A percentile compares a stretch with the other conserved stretches of the same genome.
Evolutionary conservation across 2,329 filamentous ascomycete species (phyloP).

Genomic region (Trichophyton mentagrophytes): DNA sequence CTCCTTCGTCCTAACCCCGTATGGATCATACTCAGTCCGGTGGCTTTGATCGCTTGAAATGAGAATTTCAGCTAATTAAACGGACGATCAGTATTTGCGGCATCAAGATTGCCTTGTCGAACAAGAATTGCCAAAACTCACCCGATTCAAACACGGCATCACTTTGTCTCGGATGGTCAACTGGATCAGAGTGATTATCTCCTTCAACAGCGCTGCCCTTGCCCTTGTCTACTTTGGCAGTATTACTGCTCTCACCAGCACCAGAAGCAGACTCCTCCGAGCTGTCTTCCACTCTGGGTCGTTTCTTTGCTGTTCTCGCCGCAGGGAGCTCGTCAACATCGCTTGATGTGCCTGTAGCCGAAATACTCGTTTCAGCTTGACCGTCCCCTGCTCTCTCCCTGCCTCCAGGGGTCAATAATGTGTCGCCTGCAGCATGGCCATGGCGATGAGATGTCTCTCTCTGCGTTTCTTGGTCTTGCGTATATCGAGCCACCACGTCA

Average conservation of each 20-base stretch:
- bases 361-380: not conserved
- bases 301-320: not conserved
- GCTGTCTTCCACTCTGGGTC: not conserved
- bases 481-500: conserved; percentile 5
- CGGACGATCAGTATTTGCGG: not conserved
- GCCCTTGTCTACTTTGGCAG: not conserved
- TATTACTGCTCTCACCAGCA: too few species aligned
- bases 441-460: too few species aligned
- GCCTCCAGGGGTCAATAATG: not conserved
- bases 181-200: not conserved
- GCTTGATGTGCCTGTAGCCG: not conserved
- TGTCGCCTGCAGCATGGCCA: not conserved
- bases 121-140: not conserved
- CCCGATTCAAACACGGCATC: not conserved
- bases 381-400: not conserved
- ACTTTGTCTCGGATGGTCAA: not conserved
- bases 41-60: not conserved
- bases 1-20: not conserved
- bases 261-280: not conserved
- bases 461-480: not conserved
- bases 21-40: not conserved
- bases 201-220: not conserved
- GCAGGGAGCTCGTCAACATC: not conserved
- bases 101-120: too few species aligned
- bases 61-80: not conserved